phyloP scores from a whole-genome alignment of 2,329 filamentous ascomycete species.

The Pestalotiopsis sp. region DNA sequence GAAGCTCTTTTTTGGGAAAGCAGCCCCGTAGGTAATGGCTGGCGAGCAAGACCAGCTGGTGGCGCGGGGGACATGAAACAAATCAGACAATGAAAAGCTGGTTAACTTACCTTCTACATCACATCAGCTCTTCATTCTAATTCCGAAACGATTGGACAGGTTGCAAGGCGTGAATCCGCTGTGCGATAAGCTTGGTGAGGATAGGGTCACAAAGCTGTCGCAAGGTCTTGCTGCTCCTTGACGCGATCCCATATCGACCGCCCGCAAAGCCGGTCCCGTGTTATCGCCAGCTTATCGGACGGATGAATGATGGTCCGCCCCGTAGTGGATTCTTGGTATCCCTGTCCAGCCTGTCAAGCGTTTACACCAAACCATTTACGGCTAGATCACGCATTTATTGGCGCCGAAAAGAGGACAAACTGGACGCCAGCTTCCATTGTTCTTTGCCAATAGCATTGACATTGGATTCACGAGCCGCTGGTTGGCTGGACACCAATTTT shows the following conservation, averaged over 20 bases:
- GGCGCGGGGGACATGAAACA: not conserved
- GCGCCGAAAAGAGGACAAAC: not conserved
- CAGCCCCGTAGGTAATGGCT: not conserved
- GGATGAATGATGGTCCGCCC: not conserved
- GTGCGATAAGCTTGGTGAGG: constrained; percentile 2
- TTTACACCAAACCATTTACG: not conserved
- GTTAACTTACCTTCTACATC: constrained; percentile 9
- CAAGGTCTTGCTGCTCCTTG: constrained; percentile 8
- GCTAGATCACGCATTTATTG: not conserved
- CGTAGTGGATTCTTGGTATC: not conserved
- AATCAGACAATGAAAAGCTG: not conserved
- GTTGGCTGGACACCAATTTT: not conserved
- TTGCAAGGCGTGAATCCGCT: not conserved
- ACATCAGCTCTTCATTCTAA: constrained; percentile 12
- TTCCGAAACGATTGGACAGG: not conserved
- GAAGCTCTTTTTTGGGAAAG: not conserved
- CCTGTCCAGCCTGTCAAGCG: not conserved
- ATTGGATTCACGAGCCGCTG: not conserved
- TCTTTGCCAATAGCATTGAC: not conserved
- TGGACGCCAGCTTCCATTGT: not conserved
- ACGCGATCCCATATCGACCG: constrained; percentile 10
- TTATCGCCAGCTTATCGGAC: constrained; percentile 1
- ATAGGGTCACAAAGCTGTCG: constrained; percentile 11
- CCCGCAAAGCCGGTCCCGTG: not conserved
- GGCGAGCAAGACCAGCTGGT: not conserved